Base-by-base conservation (phyloP, 345 rosid genomes). In the Populus alba region DNA sequence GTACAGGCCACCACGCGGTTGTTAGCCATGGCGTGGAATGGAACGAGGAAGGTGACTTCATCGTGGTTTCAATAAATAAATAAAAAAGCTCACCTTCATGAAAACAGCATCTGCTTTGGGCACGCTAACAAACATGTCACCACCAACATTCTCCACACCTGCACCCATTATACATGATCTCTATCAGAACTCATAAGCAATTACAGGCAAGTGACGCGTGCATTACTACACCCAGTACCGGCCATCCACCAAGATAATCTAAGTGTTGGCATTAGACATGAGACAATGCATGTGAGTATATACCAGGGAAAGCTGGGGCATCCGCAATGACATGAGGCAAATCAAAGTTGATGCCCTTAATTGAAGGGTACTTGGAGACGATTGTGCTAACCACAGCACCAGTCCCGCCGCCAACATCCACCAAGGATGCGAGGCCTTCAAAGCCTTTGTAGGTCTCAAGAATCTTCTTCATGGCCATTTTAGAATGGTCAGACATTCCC, bases 371-470 rank as follows among this genome's bases (percentile, higher is more conserved):
- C 78, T 88, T 90, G 29, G 96, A 83, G 74, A 93, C 77, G 59
- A 93, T 95, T 89, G 90, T 84, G 76, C 77, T 82, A 49, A 93
- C 84, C 12, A 91, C 83, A 70, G 95, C 91, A 13, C 98, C 98
- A 45, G 81, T 91, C 71, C 98, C 97, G 23, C 98, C 96, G 31
- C 98, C 97, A 16, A 95, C 98, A 81, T 95, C 98, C 5, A 93
- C 98, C 75, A 95, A 61, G 1, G 96, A 87, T 11, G 74, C 71
- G 35, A 93, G 87, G 10, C 90, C 87, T 53, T 92, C 90, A 16
- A 92, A 95, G 49, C 98, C 98, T 2, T 80, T 85, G 85, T 95
- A 95, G 20, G 78, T 81, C 76, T 92, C 97, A 1, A 92, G 88
- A 75, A 90, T 79, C 75, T 87, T 91, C 90, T 86, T 93, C 97